Percentiles rank a stretch among this genome's conserved stretches.
phyloP scores from a whole-genome alignment of 2,329 filamentous ascomycete species.

The Xylariaceae sp. region DNA sequence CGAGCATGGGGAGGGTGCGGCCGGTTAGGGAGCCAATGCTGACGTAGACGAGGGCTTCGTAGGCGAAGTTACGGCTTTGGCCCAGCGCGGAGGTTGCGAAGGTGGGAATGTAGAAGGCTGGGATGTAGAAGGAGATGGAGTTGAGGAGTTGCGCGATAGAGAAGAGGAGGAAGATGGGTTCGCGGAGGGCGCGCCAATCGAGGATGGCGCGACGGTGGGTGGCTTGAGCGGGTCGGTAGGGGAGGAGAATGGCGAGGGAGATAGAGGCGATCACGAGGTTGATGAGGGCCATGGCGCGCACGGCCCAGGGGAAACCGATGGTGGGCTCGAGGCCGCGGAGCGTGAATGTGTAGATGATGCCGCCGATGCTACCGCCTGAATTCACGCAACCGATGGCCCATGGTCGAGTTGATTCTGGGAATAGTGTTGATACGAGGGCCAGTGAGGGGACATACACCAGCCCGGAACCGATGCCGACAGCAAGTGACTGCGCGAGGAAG shows the following conservation, averaged over 20 bases:
- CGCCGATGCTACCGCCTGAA: conserved; percentile 49
- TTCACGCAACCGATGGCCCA: conserved; percentile 56
- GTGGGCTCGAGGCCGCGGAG: conserved; percentile 35
- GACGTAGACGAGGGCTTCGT: conserved; percentile 2
- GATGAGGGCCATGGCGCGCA: not conserved
- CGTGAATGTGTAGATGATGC: conserved; percentile 40
- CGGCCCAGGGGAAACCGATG: not conserved
- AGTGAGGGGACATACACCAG: not conserved
- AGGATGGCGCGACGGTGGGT: conserved; percentile 3
- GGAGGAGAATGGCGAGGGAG: not conserved
- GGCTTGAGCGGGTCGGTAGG: not conserved
- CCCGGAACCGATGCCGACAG: conserved; percentile 40
- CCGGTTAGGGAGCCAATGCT: conserved; percentile 46
- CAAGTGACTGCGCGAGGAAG: conserved; percentile 35
- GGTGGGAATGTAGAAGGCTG: conserved; percentile 8
- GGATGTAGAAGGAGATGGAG: conserved; percentile 7
- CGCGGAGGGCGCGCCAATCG: conserved; percentile 3
- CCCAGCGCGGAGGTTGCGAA: conserved; percentile 3
- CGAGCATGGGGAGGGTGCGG: conserved; percentile 51
- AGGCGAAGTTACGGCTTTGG: conserved; percentile 7
- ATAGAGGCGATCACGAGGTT: not conserved
- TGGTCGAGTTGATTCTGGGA: conserved; percentile 41
- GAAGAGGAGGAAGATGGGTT: conserved; percentile 6
- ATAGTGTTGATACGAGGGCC: not conserved
- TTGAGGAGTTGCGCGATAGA: conserved; percentile 6